phyloP scores from a whole-genome alignment of 2,329 filamentous ascomycete species.

The Trichoderma endophyticum region DNA sequence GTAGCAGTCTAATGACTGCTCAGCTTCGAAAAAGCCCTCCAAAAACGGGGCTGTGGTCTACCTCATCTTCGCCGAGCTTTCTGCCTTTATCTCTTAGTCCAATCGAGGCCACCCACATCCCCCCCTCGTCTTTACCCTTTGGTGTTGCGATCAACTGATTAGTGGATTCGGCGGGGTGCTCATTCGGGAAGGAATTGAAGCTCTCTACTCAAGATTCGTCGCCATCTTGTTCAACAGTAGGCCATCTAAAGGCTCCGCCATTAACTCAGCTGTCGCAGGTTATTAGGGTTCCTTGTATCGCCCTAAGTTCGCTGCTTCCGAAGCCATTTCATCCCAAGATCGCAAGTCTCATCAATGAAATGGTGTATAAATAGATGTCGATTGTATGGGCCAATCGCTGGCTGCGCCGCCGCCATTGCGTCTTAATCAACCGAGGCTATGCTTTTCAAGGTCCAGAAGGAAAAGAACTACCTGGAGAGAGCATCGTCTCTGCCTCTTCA shows the following conservation, averaged over 20 bases:
- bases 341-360: neutral
- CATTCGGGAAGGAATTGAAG: fast-evolving
- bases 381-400: neutral
- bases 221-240: too few species aligned
- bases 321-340: fast-evolving
- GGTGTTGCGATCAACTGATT: too few species aligned
- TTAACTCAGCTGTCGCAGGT: too few species aligned
- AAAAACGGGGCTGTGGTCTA: too few species aligned
- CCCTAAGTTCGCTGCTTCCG: neutral
- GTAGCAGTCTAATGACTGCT: neutral
- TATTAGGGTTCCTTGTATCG: too few species aligned
- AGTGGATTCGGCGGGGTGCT: too few species aligned
- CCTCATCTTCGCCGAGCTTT: too few species aligned
- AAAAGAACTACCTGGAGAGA: neutral
- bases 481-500: neutral
- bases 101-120: too few species aligned
- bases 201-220: too few species aligned
- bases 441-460: fast-evolving
- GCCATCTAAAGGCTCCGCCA: too few species aligned
- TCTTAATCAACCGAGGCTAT: neutral
- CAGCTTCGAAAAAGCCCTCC: fast-evolving
- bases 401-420: neutral
- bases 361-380: neutral
- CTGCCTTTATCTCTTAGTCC: too few species aligned
- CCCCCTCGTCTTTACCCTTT: too few species aligned